Evolutionary conservation across 257 asterid species (phyloP), one percentile per base, ranked within the genome.

Genomic region (Parsonsia alboflavescens): DNA sequence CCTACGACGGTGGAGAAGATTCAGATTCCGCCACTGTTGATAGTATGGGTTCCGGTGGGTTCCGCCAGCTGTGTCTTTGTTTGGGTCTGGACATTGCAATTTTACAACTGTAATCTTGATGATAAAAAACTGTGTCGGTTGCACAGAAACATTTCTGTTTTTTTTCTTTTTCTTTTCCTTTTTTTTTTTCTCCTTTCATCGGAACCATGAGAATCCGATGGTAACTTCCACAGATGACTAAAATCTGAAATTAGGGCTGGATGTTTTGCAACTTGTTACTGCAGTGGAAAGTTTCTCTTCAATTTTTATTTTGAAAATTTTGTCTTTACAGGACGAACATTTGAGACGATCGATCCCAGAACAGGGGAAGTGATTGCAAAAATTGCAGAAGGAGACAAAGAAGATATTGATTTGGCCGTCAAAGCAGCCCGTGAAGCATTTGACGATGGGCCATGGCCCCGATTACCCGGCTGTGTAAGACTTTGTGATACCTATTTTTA

Each of bases 371-470:
- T 81, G 52, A 81, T 81, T 15, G 83, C 83, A 12, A 73, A 74
- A 15, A 69, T 84, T 36, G 79, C 85, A 13, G 83, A 84, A 46
- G 87, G 87, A 8, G 83, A 61, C 57, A 80, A 78, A 54, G 83
- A 70, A 17, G 87, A 84, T 24, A 54, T 84, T 42, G 80, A 81
- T 68, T 73, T 75, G 72, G 87, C 87, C 8, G 87, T 84, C 39
- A 49, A 78, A 50, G 87, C 87, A 0, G 87, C 87, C 59, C 87
- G 87, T 50, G 77, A 78, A 30, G 87, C 87, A 11, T 84, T 84
- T 17, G 85, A 84, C 66, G 9, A 73, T n/a, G 87, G 87, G 6
- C 83, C 85, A 10, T 84, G 87, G 87, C 85, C 87, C 71, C 87
- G 87, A 13, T 70, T 84, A 26, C 10, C 87, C 13, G 83, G 85